phyloP scores from a whole-genome alignment of 768 basidiomycete species.

The Leccinellum luteum region DNA sequence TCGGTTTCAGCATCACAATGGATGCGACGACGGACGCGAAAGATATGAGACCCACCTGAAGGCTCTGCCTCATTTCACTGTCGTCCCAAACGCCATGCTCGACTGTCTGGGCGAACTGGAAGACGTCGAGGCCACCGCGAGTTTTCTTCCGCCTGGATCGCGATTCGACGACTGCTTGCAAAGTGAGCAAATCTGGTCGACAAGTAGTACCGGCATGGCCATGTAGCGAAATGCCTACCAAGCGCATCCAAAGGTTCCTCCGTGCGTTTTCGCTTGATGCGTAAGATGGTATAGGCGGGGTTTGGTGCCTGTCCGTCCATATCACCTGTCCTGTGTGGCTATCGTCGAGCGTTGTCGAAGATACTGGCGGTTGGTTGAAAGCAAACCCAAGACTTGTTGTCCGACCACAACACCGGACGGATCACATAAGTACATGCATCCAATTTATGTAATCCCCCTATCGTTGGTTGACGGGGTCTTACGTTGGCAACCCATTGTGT shows the following conservation, averaged over 20 bases:
- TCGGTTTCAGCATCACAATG: neutral
- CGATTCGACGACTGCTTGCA: slow-evolving; percentile 58
- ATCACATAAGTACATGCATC: slow-evolving; percentile 10
- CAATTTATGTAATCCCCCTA: neutral
- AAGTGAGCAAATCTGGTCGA: slow-evolving; percentile 14
- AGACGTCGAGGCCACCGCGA: slow-evolving; percentile 54
- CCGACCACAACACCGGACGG: neutral
- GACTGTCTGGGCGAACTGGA: slow-evolving; percentile 80
- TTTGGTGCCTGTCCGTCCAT: slow-evolving; percentile 25
- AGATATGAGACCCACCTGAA: slow-evolving; percentile 49
- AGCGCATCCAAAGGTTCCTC: slow-evolving; percentile 83
- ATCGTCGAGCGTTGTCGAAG: neutral
- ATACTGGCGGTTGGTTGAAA: neutral
- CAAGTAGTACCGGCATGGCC: slow-evolving; percentile 7
- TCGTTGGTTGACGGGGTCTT: no score
- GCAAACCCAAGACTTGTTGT: neutral
- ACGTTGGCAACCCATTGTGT: neutral
- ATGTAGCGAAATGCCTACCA: slow-evolving; percentile 42
- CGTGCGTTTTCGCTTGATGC: slow-evolving; percentile 79
- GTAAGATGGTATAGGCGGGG: slow-evolving; percentile 65
- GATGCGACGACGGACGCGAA: neutral
- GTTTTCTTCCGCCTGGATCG: slow-evolving; percentile 60
- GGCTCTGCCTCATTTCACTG: slow-evolving; percentile 49
- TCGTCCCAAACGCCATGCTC: slow-evolving; percentile 70
- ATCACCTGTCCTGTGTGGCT: neutral